These are phyloP conservation scores for Starmera dryadoides DNA, from an alignment of 805 yeast genomes.

Conservation along the genomic window DNA sequence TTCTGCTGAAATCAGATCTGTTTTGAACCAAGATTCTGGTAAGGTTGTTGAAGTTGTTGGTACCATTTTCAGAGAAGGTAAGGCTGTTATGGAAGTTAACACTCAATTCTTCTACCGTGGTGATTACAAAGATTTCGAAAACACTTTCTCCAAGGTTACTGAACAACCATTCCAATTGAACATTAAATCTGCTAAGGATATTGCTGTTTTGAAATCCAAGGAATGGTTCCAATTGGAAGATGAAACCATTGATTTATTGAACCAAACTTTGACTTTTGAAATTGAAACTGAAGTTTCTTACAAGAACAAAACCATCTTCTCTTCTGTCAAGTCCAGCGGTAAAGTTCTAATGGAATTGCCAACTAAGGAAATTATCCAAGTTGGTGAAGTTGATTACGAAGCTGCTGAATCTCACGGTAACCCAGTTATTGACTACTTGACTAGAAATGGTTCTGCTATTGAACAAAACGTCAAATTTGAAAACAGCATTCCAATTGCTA, in stretches of 20 bases:
- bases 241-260: constrained; percentile 61
- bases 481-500: constrained; percentile 78
- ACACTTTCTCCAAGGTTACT: constrained; percentile 81
- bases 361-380: constrained; percentile 78
- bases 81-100: constrained; percentile 86
- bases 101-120: constrained; percentile 98
- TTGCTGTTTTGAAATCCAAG: constrained; percentile 88
- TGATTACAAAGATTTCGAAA: constrained; percentile 74
- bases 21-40: constrained; percentile 86
- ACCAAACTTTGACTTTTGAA: constrained; percentile 82
- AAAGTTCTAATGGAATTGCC: constrained; percentile 83
- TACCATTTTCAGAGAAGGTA: constrained; percentile 65
- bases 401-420: constrained; percentile 94
- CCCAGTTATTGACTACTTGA: constrained; percentile 91
- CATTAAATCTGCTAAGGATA: constrained; percentile 73
- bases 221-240: constrained; percentile 93
- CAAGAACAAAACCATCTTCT: constrained; percentile 68
- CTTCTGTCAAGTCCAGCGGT: constrained; percentile 80
- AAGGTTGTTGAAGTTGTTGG: constrained; percentile 95
- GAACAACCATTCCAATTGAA: constrained; percentile 84
- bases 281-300: constrained; percentile 77
- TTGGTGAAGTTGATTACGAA: constrained; percentile 78
- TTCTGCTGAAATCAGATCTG: constrained; percentile 79
- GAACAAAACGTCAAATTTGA: constrained; percentile 93
- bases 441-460: constrained; percentile 85